Percentiles rank a stretch among this genome's conserved stretches.
Conservation (phyloP, 176 grass and related monocot genomes). For the Pharus latifolius region DNA sequence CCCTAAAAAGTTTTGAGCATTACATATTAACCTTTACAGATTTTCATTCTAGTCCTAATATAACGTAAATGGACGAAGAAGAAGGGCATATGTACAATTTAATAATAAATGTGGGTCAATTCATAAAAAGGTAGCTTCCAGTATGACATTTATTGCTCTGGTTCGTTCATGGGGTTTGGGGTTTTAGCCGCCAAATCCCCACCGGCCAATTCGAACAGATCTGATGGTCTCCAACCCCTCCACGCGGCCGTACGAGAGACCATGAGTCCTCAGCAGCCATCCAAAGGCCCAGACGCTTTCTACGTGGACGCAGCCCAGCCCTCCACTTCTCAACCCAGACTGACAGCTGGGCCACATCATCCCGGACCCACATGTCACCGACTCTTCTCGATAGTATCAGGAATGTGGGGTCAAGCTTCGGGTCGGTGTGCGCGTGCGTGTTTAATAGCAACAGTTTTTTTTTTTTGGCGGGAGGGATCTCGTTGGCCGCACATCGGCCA, state of each 20-base stretch:
- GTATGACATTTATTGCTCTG: slow-evolving; percentile 1
- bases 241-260: slow-evolving; percentile 32
- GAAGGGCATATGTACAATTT: rapidly evolving
- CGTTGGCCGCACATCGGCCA: too few species aligned
- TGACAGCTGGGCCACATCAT: background rate
- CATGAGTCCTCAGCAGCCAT: slow-evolving; percentile 29
- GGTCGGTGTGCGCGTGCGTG: background rate
- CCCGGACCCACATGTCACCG: background rate
- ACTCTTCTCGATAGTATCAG: background rate
- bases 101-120: rapidly evolving
- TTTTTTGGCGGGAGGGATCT: too few species aligned
- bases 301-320: slow-evolving; percentile 33
- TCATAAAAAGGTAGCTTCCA: background rate
- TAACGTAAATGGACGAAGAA: rapidly evolving
- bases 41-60: background rate
- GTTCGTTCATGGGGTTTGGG: background rate
- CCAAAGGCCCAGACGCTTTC: slow-evolving; percentile 31
- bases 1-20: rapidly evolving
- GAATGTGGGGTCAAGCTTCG: background rate
- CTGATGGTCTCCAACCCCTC: background rate
- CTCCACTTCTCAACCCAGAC: background rate
- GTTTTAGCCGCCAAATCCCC: slow-evolving; percentile 6
- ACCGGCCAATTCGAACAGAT: background rate
- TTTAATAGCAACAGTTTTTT: too few species aligned
- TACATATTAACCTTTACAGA: rapidly evolving